phyloP scores from a whole-genome alignment of 352 stramenopile species.

The Phytophthora lateralis region DNA sequence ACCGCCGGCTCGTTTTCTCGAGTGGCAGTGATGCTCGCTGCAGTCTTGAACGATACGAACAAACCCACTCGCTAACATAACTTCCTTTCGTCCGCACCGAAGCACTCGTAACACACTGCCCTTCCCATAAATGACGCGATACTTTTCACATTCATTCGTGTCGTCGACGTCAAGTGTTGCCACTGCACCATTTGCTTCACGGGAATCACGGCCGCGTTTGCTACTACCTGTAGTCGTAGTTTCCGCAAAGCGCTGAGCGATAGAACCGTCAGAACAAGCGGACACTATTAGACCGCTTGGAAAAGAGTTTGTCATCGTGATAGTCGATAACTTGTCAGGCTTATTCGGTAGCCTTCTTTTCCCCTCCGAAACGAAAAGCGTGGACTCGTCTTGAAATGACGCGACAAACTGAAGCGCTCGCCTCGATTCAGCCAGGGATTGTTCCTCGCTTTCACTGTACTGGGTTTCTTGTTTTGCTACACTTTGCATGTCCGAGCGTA shows the following conservation, averaged over 20 bases:
- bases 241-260: conserved; percentile 45
- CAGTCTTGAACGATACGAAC: conserved; percentile 27
- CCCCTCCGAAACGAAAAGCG: conserved; percentile 49
- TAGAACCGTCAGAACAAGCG: conserved; percentile 63
- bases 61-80: conserved; percentile 61
- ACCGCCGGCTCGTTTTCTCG: conserved; percentile 1
- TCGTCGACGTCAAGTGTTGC: conserved; percentile 1
- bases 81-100: conserved; percentile 35
- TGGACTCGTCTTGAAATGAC: conserved; percentile 59
- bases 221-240: not conserved
- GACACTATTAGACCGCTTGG: conserved; percentile 57
- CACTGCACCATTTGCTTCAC: not conserved
- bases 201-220: not conserved
- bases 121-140: conserved; percentile 63
- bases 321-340: conserved; percentile 51
- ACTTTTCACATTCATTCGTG: conserved; percentile 10
- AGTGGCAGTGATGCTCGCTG: conserved; percentile 3
- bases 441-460: not conserved
- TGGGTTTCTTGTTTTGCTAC: not conserved
- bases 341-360: conserved; percentile 38
- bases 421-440: not conserved
- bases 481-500: conserved; percentile 35
- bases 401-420: conserved; percentile 54
- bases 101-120: conserved; percentile 61
- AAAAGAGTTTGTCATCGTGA: conserved; percentile 55